Conservation (phyloP, 1,139 yeast species). For the Spathaspora sp. region DNA sequence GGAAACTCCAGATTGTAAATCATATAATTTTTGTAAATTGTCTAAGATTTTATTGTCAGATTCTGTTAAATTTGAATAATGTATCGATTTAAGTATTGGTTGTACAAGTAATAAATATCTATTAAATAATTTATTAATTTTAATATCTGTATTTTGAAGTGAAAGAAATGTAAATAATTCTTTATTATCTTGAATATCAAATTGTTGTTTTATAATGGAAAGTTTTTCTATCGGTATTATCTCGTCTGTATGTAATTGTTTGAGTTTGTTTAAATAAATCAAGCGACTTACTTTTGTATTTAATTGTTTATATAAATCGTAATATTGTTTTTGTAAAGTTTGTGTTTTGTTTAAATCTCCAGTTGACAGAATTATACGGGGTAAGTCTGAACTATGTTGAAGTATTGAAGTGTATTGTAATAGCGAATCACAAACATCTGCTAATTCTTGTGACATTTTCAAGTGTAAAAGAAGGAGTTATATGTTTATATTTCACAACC, state of each 20-base stretch:
- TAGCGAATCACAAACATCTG: constrained; percentile 22
- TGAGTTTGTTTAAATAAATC: constrained; percentile 29
- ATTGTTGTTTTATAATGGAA: constrained; percentile 11
- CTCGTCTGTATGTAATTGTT: constrained; percentile 13
- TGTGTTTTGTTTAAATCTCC: constrained; percentile 9
- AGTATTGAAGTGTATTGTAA: constrained; percentile 22
- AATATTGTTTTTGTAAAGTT: constrained; percentile 24
- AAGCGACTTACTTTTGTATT: constrained; percentile 26
- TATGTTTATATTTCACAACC: not conserved
- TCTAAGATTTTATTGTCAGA: constrained; percentile 30
- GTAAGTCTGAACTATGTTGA: constrained; percentile 31
- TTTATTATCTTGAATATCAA: constrained; percentile 18
- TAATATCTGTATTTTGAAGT: constrained; percentile 23
- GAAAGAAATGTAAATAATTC: constrained; percentile 22
- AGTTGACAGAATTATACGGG: constrained; percentile 12
- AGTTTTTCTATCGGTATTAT: constrained; percentile 11
- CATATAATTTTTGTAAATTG: constrained; percentile 19
- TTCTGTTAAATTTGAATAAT: constrained; percentile 29
- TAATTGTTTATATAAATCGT: constrained; percentile 20
- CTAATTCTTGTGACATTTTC: constrained; percentile 20
- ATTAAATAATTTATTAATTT: constrained; percentile 25
- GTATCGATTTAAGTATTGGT: constrained; percentile 35
- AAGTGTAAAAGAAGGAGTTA: too few relatives aligned
- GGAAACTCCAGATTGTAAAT: constrained; percentile 12
- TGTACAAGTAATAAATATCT: constrained; percentile 25